Percentiles rank a stretch among this genome's conserved stretches.
phyloP scores from a whole-genome alignment of 345 rosid species.

The Citrus unshiu region DNA sequence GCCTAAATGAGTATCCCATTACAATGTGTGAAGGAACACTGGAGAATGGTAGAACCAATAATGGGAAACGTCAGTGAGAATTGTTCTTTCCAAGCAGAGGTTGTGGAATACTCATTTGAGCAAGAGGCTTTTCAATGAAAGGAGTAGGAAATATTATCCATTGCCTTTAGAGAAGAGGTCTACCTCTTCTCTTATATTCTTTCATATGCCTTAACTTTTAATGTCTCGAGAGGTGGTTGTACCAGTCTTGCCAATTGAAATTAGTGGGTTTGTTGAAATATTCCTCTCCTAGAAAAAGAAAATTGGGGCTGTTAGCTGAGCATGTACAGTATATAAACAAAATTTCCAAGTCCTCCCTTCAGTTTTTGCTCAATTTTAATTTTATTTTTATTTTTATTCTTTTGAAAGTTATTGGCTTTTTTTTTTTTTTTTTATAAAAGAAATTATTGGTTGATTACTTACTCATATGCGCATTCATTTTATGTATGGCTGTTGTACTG shows the following conservation, averaged over 20 bases:
- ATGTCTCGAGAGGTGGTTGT: conserved; percentile 25
- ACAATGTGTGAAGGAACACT: not conserved
- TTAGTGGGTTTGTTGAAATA: not conserved
- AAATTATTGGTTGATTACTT: not conserved
- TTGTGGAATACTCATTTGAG: conserved; percentile 57
- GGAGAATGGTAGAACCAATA: not conserved
- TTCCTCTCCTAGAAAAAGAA: not conserved
- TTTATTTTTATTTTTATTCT: no score
- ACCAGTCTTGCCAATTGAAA: conserved; percentile 4
- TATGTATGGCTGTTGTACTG: not conserved
- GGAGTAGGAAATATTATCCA: conserved; percentile 1
- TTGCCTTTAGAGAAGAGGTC: not conserved
- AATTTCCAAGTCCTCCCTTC: not conserved
- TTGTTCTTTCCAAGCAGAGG: not conserved
- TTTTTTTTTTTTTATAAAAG: not conserved
- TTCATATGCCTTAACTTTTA: conserved; percentile 6
- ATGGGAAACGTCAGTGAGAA: not conserved
- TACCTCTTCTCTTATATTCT: not conserved
- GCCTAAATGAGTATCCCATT: conserved; percentile 40
- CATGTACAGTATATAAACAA: not conserved
- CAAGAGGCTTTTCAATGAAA: conserved; percentile 41
- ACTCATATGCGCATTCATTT: not conserved
- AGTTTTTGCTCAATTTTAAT: not conserved
- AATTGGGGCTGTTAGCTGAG: conserved; percentile 10
- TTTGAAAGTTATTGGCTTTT: no score